Conservation (phyloP, 1,139 yeast species). For the Kodamaea suecica region DNA sequence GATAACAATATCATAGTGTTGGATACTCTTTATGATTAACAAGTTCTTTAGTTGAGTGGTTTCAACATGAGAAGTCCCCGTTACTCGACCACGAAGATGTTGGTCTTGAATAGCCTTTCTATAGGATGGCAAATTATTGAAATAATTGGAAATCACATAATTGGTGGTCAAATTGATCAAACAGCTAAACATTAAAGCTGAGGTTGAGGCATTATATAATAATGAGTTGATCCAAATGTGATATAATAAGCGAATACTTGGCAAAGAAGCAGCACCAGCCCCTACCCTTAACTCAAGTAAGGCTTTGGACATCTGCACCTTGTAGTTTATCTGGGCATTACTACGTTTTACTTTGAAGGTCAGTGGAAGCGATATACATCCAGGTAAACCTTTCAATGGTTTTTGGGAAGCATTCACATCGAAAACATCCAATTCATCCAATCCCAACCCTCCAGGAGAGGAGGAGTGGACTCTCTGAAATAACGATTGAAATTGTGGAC, state of each 20-base stretch:
- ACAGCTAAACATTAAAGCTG: slow-evolving; percentile 36
- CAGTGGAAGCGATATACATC: slow-evolving; percentile 6
- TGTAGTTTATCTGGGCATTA: slow-evolving; percentile 17
- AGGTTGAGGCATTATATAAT: slow-evolving; percentile 23
- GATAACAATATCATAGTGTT: slow-evolving; percentile 39
- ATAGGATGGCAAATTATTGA: slow-evolving; percentile 18
- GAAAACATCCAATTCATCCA: not conserved
- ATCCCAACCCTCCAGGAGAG: too few species aligned
- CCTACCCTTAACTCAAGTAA: slow-evolving; percentile 6
- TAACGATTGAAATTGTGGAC: slow-evolving; percentile 1
- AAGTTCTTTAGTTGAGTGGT: slow-evolving; percentile 21
- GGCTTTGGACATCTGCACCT: slow-evolving; percentile 1
- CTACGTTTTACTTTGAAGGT: slow-evolving; percentile 4
- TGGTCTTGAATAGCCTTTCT: slow-evolving; percentile 12
- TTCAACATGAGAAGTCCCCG: not conserved
- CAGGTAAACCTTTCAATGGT: slow-evolving; percentile 5
- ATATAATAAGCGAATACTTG: slow-evolving; percentile 32
- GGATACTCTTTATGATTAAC: slow-evolving; percentile 30
- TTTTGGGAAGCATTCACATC: too few species aligned
- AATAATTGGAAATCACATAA: slow-evolving; percentile 35
- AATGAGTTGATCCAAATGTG: slow-evolving; percentile 36
- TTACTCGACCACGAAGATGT: too few species aligned
- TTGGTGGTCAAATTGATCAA: slow-evolving; percentile 41
- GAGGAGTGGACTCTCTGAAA: too few species aligned
- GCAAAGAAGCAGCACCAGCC: slow-evolving; percentile 29